phyloP scores from a whole-genome alignment of 176 grass and related monocot genomes.

The Leersia perrieri region DNA sequence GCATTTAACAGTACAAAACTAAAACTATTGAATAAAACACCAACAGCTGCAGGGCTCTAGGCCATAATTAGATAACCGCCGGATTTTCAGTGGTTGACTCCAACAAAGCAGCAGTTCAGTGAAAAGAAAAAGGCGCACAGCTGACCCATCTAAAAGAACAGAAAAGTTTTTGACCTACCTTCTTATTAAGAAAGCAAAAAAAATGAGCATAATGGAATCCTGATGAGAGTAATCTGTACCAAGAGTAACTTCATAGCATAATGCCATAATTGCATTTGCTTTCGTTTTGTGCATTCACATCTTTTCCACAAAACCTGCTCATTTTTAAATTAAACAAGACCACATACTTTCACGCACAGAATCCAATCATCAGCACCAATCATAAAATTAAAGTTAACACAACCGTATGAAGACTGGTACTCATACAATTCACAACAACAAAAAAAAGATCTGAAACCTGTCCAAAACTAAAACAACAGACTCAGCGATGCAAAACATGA shows the following conservation, averaged over 20 bases:
- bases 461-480: background rate
- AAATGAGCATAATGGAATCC: background rate
- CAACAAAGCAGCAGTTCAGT: background rate
- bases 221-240: background rate
- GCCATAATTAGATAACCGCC: background rate
- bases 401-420: background rate
- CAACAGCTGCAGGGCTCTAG: background rate
- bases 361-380: background rate
- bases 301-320: background rate
- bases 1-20: background rate
- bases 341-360: background rate
- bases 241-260: background rate
- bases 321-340: background rate
- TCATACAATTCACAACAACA: background rate
- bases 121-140: background rate
- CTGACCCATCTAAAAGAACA: background rate
- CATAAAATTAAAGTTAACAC: background rate
- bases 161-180: background rate
- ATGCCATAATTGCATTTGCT: background rate
- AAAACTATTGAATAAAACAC: background rate
- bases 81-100: background rate
- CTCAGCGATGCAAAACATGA: background rate
- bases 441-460: background rate
- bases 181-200: background rate
- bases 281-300: background rate